phyloP scores from a whole-genome alignment of 1,284 basidiomycete genomes.

The Trichosporon ovoides region DNA sequence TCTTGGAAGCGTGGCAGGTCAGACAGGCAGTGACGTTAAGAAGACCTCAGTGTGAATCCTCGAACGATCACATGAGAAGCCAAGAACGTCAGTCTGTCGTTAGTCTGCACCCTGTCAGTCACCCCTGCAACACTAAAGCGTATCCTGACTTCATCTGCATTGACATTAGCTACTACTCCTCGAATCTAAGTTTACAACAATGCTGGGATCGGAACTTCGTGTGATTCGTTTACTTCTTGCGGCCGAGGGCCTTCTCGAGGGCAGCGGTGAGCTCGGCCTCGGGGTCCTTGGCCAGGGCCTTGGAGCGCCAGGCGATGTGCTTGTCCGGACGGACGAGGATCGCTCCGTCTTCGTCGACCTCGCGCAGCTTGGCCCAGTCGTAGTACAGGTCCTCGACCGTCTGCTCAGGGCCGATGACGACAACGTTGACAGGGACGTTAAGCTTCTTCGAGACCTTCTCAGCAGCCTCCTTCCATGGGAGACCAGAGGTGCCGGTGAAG shows the following conservation, averaged over 20 bases:
- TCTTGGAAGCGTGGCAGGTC: too few species aligned
- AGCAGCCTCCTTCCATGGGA: slow-evolving; percentile 8
- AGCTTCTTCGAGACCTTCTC: not conserved
- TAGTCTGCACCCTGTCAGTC: too few species aligned
- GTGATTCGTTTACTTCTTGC: too few species aligned
- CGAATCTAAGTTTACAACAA: not conserved
- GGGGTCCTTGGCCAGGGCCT: slow-evolving; percentile 6
- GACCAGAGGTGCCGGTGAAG: slow-evolving; percentile 13
- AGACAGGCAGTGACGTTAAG: too few species aligned
- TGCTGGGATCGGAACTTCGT: not conserved
- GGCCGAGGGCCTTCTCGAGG: slow-evolving; percentile 9
- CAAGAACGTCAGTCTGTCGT: too few species aligned
- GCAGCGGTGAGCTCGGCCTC: slow-evolving; percentile 7
- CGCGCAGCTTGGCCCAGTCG: slow-evolving; percentile 19
- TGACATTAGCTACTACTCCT: too few species aligned
- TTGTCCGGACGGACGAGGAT: slow-evolving; percentile 19
- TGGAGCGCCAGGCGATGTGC: slow-evolving; percentile 18
- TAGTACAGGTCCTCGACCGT: slow-evolving; percentile 19
- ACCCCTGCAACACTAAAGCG: too few species aligned
- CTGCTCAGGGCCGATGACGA: slow-evolving; percentile 13
- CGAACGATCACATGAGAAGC: too few species aligned
- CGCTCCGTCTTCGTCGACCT: slow-evolving; percentile 17
- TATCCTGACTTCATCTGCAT: too few species aligned
- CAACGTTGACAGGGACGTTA: slow-evolving; percentile 9
- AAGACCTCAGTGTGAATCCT: too few species aligned